Base-by-base conservation (phyloP, 306 rosid genomes). In the Geum urbanum region DNA sequence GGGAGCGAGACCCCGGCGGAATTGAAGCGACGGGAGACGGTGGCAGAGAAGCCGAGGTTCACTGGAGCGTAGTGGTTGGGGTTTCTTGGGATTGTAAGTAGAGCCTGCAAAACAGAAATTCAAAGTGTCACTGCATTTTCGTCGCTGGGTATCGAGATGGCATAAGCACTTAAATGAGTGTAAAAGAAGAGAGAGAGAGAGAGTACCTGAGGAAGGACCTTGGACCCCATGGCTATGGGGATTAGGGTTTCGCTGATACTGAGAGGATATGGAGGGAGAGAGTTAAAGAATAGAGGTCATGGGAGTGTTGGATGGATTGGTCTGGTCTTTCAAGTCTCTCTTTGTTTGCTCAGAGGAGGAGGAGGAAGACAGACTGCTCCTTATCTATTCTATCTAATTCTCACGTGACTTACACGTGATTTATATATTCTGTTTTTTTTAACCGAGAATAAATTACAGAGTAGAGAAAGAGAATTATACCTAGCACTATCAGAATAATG, bases 181-280 rank as follows among this genome's bases (percentile, higher is more conserved):
- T 0, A 66, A 24, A 48, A 49, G 43, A 45, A 49, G 64, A 13
- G 48, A 78, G 19, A 54, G 18, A 22, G 72, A 52, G 66, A 69
- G 43, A 76, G 71, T 67, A 89, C 97, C 97, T 90, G 96, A 63
- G 89, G 86, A 44, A 86, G 78, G 77, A 88, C 79, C 75, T 82
- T 92, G 67, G 95, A 80, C 53, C 83, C 95, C 95, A 89, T 89
- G 73, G 9, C 44, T 20, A 18, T 7, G 71, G 47, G 41, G 32
- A 50, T 41, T 49, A 55, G 82, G 78, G 74, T 69, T 77, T 43
- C 2, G 7, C 50, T 7, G 46, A 51, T 46, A 19, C 40, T 51
- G 19, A 40, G 63, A 14, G 16, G 76, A 41, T 0, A 0, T 24
- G 27, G n/a, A 67, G 73, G 15, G 74, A 61, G 41, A 32, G 35